Evolutionary conservation across 495 filamentous ascomycete genomes (phyloP).

Genomic region (Rhizodiscina lignyota): DNA sequence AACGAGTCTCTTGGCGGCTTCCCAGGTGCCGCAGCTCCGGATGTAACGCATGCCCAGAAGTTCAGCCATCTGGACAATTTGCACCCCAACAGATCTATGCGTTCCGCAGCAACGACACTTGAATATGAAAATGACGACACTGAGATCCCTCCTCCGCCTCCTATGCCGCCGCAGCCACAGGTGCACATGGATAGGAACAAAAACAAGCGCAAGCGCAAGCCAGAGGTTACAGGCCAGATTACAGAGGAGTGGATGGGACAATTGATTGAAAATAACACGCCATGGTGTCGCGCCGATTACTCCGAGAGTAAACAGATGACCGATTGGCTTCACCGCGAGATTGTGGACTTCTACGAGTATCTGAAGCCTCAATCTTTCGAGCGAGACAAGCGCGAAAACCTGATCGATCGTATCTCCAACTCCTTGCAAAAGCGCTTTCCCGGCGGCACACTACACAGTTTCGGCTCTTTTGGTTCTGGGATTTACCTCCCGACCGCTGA

Average conservation of each 20-base stretch:
- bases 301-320: neutral
- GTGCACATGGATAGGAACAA: too few relatives aligned
- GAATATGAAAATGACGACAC: neutral
- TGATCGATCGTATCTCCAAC: constrained; percentile 46
- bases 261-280: too few relatives aligned
- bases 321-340: constrained; percentile 61
- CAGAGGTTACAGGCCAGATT: constrained; percentile 31
- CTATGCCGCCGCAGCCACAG: constrained; percentile 2
- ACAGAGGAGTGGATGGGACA: constrained; percentile 38
- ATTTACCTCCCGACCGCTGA: constrained; percentile 84
- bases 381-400: constrained; percentile 47
- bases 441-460: constrained; percentile 47
- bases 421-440: constrained; percentile 33
- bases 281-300: constrained; percentile 29
- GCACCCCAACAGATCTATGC: neutral
- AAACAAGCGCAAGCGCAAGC: constrained; percentile 58
- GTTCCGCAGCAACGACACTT: neutral
- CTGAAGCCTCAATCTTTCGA: constrained; percentile 66
- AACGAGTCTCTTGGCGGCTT: neutral
- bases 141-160: neutral
- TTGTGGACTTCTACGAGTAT: constrained; percentile 76
- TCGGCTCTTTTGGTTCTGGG: constrained; percentile 83
- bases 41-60: neutral
- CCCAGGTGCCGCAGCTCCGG: neutral
- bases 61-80: neutral